These are phyloP conservation scores for Pseudozyma tsukubaensis DNA, from an alignment of 1,284 basidiomycete species.

Conservation along the genomic window DNA sequence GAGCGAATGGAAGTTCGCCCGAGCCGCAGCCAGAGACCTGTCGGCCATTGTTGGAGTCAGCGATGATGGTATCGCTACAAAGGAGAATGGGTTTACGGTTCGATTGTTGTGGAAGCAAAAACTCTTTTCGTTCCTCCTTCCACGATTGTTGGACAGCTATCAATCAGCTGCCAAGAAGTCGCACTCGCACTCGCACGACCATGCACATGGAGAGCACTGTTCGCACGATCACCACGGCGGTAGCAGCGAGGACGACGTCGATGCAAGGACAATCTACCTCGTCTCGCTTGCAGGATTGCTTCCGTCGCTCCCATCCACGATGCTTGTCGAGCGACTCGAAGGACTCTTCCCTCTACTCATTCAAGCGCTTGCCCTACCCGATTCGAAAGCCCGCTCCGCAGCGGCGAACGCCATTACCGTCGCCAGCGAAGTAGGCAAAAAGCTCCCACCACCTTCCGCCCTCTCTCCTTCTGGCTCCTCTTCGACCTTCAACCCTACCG, in stretches of 20 bases:
- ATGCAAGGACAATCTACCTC: constrained; percentile 78
- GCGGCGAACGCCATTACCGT: constrained; percentile 83
- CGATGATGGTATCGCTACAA: constrained; percentile 51
- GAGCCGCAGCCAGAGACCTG: constrained; percentile 28
- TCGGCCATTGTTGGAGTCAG: constrained; percentile 34
- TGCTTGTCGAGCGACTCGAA: constrained; percentile 25
- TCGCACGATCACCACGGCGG: constrained; percentile 7
- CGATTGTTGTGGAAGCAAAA: constrained; percentile 78
- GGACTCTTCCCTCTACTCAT: constrained; percentile 89
- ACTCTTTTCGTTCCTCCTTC: constrained; percentile 80
- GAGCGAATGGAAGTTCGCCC: constrained; percentile 38
- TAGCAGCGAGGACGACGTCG: constrained; percentile 1
- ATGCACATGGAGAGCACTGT: constrained; percentile 13
- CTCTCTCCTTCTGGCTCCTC: neutral
- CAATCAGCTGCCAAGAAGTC: constrained; percentile 11
- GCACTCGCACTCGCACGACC: constrained; percentile 12
- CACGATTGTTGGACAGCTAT: constrained; percentile 75
- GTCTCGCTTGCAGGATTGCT: constrained; percentile 86
- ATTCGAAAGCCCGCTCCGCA: constrained; percentile 79
- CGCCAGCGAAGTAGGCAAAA: constrained; percentile 73
- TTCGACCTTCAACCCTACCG: constrained; percentile 11
- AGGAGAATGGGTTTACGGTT: constrained; percentile 58
- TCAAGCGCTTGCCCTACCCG: constrained; percentile 82
- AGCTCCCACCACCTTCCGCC: constrained; percentile 42
- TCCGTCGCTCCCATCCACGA: constrained; percentile 80